Base-by-base conservation (phyloP, 2,329 filamentous ascomycete genomes). In the Hypomyces rosellus region DNA sequence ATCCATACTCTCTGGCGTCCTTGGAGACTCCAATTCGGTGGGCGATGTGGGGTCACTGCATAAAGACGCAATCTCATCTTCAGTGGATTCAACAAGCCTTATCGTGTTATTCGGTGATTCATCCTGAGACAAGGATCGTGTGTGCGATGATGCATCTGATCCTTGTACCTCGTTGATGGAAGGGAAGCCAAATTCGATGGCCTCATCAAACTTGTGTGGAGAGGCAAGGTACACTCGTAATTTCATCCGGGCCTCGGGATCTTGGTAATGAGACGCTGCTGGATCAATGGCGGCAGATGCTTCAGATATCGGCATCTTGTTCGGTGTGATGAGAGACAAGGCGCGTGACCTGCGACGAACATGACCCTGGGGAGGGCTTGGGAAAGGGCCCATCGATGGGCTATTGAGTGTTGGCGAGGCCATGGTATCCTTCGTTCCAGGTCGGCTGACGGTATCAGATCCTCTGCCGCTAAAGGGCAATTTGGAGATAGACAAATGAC, bases 191-290 rank as follows among this genome's bases (percentile, higher is more conserved):
- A 95, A 96, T 64, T 95, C 88, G 47, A 97, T 81, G 1, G 89
- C 90, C 68, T 97, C 92, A 64, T 97, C 92, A 59, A 97, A 97
- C 64, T 95, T 96, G 58, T 95, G 88, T 1, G 91, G 87, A 1
- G 90, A 95, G 7, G 88, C 87, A 16, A 96, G 79, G 61, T 91
- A 96, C 6, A 89, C 83, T 12, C 90, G 84, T 16, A 97, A 74
- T 69, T 95, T 96, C 59, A 89, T 76, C 34, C 92, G 82, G 37
- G 91, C 89, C 64, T 95, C 88, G 0, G 90, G 89, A 59, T 96
- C 90, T 64, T 89, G 88, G 62, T 96, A 96, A 69, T 96, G 87
- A 36, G 88, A 81, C 4, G 89, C 87, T 34, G 79, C 76, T 4
- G 85, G 78, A 59, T 95, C 89, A 51, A 88, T 80, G 16, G 59